Conservation (phyloP, 345 rosid species). For the Stellera chamaejasme region DNA sequence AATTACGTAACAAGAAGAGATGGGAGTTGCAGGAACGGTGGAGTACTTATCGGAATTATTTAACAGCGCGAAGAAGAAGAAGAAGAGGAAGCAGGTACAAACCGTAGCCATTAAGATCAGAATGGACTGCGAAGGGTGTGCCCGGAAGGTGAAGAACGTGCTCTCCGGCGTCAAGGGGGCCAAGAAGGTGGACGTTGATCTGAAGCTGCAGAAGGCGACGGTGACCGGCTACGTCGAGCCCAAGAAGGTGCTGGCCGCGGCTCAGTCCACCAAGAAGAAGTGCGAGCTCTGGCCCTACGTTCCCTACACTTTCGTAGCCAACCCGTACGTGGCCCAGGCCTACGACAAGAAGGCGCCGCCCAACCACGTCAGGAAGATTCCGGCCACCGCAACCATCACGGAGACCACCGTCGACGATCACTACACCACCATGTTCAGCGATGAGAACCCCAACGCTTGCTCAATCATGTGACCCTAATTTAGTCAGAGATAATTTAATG, state of each 20-base stretch:
- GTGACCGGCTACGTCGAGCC: constrained; percentile 61
- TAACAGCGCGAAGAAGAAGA: constrained; percentile 25
- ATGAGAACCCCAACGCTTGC: constrained; percentile 81
- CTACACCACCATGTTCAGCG: constrained; percentile 66
- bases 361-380: constrained; percentile 54
- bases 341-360: constrained; percentile 94
- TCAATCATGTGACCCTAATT: constrained; percentile 36
- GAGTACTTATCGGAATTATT: constrained; percentile 57
- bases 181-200: constrained; percentile 68
- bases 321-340: constrained; percentile 73
- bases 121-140: constrained; percentile 92
- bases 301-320: constrained; percentile 53
- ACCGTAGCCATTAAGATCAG: constrained; percentile 72
- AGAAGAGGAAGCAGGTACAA: constrained; percentile 56
- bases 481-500: too few relatives aligned
- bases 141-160: constrained; percentile 66
- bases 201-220: constrained; percentile 74
- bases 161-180: constrained; percentile 75
- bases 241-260: constrained; percentile 61
- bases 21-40: constrained; percentile 77
- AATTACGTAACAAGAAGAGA: constrained; percentile 12
- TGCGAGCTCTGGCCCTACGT: constrained; percentile 96
- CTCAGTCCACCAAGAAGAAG: constrained; percentile 76
- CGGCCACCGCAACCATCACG: constrained; percentile 34
- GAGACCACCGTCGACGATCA: constrained; percentile 56